Evolutionary conservation across 495 filamentous ascomycete genomes (phyloP).

Genomic region (Aspergillus panamensis): DNA sequence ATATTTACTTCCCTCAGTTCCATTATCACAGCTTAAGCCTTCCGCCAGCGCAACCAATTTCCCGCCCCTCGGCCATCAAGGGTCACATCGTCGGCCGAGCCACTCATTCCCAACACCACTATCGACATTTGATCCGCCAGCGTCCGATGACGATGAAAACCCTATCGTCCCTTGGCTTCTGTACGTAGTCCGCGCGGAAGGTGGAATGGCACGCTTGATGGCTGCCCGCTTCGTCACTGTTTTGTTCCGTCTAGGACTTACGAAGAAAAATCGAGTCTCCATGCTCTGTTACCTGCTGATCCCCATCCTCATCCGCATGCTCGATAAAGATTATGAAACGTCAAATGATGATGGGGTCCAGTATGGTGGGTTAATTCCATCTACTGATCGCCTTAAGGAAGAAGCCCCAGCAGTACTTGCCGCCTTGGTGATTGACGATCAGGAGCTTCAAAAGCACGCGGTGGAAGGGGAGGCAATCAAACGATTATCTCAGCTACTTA

Average conservation of each 20-base stretch:
- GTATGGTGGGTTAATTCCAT: constrained; percentile 39
- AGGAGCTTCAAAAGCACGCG: constrained; percentile 74
- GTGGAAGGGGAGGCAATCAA: constrained; percentile 74
- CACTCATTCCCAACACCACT: constrained; percentile 38
- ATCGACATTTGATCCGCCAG: constrained; percentile 33
- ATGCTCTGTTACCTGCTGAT: constrained; percentile 65
- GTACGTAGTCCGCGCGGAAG: constrained; percentile 58
- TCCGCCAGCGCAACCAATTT: constrained; percentile 45
- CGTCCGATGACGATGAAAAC: constrained; percentile 67
- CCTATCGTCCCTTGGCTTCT: constrained; percentile 82
- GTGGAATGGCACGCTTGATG: constrained; percentile 64
- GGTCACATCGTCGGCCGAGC: constrained; percentile 42
- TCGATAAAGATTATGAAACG: constrained; percentile 54
- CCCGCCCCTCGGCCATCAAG: constrained; percentile 53
- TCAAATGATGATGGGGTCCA: constrained; percentile 38
- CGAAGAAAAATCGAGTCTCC: constrained; percentile 58
- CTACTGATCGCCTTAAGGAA: constrained; percentile 54
- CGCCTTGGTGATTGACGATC: constrained; percentile 70
- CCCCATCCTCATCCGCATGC: constrained; percentile 66
- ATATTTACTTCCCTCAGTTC: constrained; percentile 54
- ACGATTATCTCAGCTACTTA: constrained; percentile 69
- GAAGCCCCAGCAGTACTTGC: constrained; percentile 72
- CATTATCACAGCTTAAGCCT: constrained; percentile 30
- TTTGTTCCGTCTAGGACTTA: constrained; percentile 67
- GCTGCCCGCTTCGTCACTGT: constrained; percentile 75